These are phyloP conservation scores for Arthonia radiata DNA, from an alignment of 495 filamentous ascomycete species.

Conservation along the genomic window DNA sequence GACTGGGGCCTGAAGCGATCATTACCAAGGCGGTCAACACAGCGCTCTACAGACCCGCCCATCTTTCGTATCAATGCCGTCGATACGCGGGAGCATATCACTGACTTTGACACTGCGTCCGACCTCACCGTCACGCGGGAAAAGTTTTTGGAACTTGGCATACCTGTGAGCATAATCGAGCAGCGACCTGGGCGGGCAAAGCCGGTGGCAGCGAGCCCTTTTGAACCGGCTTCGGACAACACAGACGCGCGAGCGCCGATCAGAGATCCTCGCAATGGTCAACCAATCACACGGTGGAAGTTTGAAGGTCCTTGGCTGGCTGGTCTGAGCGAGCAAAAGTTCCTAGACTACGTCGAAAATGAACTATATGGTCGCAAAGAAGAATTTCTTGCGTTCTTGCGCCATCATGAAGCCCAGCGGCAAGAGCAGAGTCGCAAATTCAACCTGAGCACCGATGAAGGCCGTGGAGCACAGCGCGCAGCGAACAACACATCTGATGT, in stretches of 20 bases:
- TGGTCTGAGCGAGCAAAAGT: constrained; percentile 46
- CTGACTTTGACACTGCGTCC: constrained; percentile 62
- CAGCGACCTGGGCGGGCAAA: too few relatives aligned
- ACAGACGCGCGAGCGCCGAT: constrained; percentile 14
- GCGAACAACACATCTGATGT: too few relatives aligned
- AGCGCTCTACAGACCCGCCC: constrained; percentile 39
- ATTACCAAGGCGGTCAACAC: constrained; percentile 50
- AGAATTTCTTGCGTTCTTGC: constrained; percentile 38
- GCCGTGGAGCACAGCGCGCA: constrained; percentile 24
- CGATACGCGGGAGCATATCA: constrained; percentile 79
- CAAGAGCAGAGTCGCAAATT: not conserved
- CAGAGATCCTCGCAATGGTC: too few relatives aligned
- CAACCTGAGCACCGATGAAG: constrained; percentile 8
- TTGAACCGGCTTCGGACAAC: constrained; percentile 23
- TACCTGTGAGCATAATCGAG: constrained; percentile 33
- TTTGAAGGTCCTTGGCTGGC: constrained; percentile 63
- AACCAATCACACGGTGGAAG: constrained; percentile 34
- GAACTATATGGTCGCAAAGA: constrained; percentile 31
- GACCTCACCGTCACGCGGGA: constrained; percentile 59
- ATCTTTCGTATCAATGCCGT: constrained; percentile 44
- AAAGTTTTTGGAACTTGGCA: constrained; percentile 67
- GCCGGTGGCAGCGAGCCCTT: constrained; percentile 17
- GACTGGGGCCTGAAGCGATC: constrained; percentile 92
- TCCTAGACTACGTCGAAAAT: constrained; percentile 36
- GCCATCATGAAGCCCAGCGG: constrained; percentile 7